Conservation (phyloP, 2,329 filamentous ascomycete species). For the Rhynchosporium secalis region DNA sequence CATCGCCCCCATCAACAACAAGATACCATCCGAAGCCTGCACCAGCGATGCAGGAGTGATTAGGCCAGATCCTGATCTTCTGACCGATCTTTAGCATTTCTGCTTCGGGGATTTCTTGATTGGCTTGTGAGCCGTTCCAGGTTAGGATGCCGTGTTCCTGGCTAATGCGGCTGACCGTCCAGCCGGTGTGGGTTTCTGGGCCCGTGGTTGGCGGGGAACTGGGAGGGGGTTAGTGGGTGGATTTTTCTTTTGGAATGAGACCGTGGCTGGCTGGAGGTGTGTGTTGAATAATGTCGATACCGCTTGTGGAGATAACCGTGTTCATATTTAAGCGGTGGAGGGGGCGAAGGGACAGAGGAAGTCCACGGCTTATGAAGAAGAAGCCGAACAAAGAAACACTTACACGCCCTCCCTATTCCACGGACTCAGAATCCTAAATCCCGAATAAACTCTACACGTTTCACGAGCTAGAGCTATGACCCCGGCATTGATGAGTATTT, state of each 20-base stretch:
- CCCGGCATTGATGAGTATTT: slow-evolving; percentile 70
- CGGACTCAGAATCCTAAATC: slow-evolving; percentile 68
- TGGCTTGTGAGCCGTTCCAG: slow-evolving; percentile 47
- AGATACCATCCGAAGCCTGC: slow-evolving; percentile 72
- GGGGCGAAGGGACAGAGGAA: too few species aligned
- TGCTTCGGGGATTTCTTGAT: slow-evolving; percentile 43
- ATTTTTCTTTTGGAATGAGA: background rate
- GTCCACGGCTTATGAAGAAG: background rate
- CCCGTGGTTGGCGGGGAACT: slow-evolving; percentile 40
- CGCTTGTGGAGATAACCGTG: too few species aligned
- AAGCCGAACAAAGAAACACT: background rate
- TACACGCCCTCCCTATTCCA: slow-evolving; percentile 47
- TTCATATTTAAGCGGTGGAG: too few species aligned
- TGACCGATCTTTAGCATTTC: slow-evolving; percentile 60
- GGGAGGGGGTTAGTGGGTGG: background rate
- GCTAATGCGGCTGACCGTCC: slow-evolving; percentile 70
- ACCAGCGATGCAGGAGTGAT: slow-evolving; percentile 77
- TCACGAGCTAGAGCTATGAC: slow-evolving; percentile 71
- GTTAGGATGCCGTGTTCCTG: slow-evolving; percentile 77
- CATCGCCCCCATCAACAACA: slow-evolving; percentile 66
- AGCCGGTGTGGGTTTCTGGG: slow-evolving; percentile 49
- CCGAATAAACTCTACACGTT: slow-evolving; percentile 68
- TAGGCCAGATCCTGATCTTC: slow-evolving; percentile 72
- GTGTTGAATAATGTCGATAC: too few species aligned
- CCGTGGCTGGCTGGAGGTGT: too few species aligned